Base-by-base conservation (phyloP, 177 flowering plant species). In the Vitis hybrid region DNA sequence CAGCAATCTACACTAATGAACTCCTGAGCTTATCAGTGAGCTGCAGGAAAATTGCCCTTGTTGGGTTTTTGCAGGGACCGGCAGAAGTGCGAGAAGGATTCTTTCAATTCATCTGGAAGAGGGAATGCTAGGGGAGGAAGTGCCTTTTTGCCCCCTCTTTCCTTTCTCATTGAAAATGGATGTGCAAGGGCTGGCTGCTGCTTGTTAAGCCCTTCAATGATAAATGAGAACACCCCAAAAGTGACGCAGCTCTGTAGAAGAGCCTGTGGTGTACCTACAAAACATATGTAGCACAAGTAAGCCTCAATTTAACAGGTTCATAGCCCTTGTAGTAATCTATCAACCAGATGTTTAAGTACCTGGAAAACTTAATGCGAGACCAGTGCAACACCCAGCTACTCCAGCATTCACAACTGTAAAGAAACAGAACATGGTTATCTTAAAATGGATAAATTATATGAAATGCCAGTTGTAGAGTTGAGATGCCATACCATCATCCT, bases 301-400 rank as follows among this genome's bases (percentile, higher is more conserved):
- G 49, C 45, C 52, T 66, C 56, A 55, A 61, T 39, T 21, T 39
- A 39, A 6, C 0, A 32, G 34, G 23, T 32, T 12, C 1, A 64
- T 11, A 12, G 39, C 18, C 6, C 39, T 51, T 6, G 12, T 2
- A 7, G 30, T 11, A 23, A 58, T 17, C 21, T 62, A 13, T 13
- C 51, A 64, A 18, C 12, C 14, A 19, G 26, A 26, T 10, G 14
- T 51, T 21, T 14, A 32, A 15, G 13, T 82, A 93, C 99, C 98
- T 72, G 98, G 99, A 79, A 88, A 88, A 80, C 96, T 91, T 39
- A 95, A 69, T 70, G 94, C 98, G 74, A 95, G 85, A 62, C 99
- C 99, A 54, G 98, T 95, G 80, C 97, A 91, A 74, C 99, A 95
- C 70, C 99, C 99, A 73, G 99, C 98, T 48, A 95, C 88, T 71